Conservation (phyloP, 75 land plant species). For the Selaginella tamariscina region DNA sequence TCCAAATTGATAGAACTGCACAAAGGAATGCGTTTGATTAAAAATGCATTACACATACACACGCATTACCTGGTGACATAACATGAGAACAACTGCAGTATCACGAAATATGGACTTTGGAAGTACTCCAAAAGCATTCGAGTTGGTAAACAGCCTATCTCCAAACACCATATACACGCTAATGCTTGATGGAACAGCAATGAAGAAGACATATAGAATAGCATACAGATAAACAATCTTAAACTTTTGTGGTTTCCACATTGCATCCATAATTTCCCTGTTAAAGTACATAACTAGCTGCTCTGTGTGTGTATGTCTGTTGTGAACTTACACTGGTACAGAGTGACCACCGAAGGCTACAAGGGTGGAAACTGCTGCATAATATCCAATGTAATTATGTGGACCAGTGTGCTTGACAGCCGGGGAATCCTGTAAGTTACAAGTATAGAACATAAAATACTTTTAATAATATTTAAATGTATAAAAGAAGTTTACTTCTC, state of each 20-base stretch:
- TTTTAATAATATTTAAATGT: background rate
- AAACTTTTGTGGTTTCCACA: constrained; percentile 4
- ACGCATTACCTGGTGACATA: background rate
- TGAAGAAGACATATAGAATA: background rate
- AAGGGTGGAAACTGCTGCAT: background rate
- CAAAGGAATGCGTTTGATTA: background rate
- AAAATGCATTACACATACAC: background rate
- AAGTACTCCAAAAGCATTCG: constrained; percentile 8
- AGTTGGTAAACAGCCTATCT: background rate
- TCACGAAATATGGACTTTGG: background rate
- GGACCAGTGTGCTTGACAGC: background rate
- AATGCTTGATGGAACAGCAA: background rate
- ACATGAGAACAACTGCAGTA: constrained; percentile 3
- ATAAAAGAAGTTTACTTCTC: background rate
- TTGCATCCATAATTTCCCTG: constrained; percentile 13
- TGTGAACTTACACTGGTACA: constrained; percentile 2
- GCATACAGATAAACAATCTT: constrained; percentile 9
- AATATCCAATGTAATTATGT: background rate
- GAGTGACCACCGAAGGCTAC: background rate
- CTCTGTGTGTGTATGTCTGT: background rate
- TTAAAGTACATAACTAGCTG: background rate
- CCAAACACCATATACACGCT: constrained; percentile 4
- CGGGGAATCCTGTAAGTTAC: background rate
- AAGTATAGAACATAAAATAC: background rate
- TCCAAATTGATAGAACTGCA: constrained; percentile 8